Conservation (phyloP, 345 rosid species). For the Euclidium syriacum region DNA sequence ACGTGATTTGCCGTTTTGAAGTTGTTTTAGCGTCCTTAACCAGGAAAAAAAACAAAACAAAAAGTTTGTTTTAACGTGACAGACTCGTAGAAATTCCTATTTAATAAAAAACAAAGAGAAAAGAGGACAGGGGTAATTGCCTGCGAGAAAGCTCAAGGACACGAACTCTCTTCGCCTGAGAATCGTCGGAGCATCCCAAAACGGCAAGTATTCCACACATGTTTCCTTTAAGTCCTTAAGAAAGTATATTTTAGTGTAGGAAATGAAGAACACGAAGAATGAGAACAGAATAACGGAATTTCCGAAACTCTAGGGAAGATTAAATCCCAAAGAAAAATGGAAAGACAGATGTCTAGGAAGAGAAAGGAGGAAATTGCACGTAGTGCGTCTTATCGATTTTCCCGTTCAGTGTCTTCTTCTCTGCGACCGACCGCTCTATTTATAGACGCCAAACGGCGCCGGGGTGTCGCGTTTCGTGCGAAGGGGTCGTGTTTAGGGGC, state of each 20-base stretch:
- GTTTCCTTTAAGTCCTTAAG: neutral
- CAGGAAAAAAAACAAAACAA: too few relatives aligned
- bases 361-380: constrained; percentile 11
- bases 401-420: constrained; percentile 4
- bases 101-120: neutral
- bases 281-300: neutral
- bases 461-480: constrained; percentile 20
- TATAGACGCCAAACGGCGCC: constrained; percentile 28
- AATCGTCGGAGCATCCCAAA: constrained; percentile 87
- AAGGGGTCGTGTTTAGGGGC: constrained; percentile 1
- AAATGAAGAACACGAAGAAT: neutral
- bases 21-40: neutral
- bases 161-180: constrained; percentile 91
- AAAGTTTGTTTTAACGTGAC: too few relatives aligned
- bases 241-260: too few relatives aligned
- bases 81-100: too few relatives aligned
- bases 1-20: neutral
- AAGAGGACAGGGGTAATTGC: constrained; percentile 27
- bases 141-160: constrained; percentile 99
- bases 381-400: neutral
- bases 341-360: neutral
- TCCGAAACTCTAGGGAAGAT: neutral
- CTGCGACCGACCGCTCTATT: constrained; percentile 11
- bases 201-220: constrained; percentile 99
- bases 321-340: neutral